Base-by-base conservation (phyloP, 2,329 filamentous ascomycete species). In the Balansia obtecta region DNA sequence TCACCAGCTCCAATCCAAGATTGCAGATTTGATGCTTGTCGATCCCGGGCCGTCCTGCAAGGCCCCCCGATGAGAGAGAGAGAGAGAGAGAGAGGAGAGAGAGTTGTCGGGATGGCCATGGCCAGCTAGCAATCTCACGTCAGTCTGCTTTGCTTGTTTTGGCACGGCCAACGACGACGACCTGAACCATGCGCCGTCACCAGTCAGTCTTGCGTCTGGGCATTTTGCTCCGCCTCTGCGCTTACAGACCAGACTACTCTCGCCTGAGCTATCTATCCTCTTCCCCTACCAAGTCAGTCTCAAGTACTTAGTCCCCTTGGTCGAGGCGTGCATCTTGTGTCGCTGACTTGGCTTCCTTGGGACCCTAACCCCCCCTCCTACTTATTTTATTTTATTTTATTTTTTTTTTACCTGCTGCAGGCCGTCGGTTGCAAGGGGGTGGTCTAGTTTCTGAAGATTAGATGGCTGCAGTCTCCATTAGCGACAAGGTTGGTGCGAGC, bases 131-230 rank as follows among this genome's bases (percentile, higher is more conserved):
- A n/a, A 37, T 37, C 44, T 46, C 44, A 34, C 44, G 22, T 46
- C 44, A 30, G 44, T 46, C 30, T 46, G 9, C 22, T 47, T 47
- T 47, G 34, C 34, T 37, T 47, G 37, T 48, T 48, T 41, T 10
- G 46, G 46, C 18, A 22, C 15, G 33, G 37, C 37, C 46, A 40
- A 20, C 46, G 46, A 47, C 37, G 45, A 48, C 20, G 39, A 37
- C 34, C 42, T 41, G 15, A 45, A 32, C 20, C 10, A 13, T 20
- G 30, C 12, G 44, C 44, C 27, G n/a, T 30, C 44, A 20, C 12
- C 18, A n/a, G 30, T 46, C 18, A n/a, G 30, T 46, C 44, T 20
- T 46, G n/a, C 30, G 10, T 37, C 44, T 34, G 30, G 33, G 32
- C 44, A 48, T 34, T n/a, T 33, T 32, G 41, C 46, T 27, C 46